Evolutionary conservation across 1,284 basidiomycete genomes (phyloP).

Genomic region (Melampsora americana): DNA sequence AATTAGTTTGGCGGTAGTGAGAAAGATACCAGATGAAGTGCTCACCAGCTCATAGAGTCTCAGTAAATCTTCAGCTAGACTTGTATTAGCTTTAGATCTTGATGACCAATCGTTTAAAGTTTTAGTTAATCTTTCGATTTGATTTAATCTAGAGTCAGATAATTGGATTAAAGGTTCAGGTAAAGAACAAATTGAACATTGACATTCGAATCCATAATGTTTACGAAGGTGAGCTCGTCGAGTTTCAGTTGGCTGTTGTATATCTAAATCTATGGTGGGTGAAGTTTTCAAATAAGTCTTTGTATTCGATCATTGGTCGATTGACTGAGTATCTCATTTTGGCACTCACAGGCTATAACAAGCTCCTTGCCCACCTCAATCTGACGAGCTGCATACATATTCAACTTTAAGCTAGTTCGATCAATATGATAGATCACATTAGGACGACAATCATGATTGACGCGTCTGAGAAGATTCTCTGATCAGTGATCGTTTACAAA

Average conservation of each 20-base stretch:
- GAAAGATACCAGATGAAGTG: not conserved
- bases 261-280: not conserved
- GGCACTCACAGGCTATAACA: not conserved
- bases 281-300: not conserved
- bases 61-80: not conserved
- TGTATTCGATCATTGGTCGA: not conserved
- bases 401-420: not conserved
- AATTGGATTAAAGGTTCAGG: not conserved
- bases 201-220: no score
- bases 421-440: not conserved
- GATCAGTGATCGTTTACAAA: not conserved
- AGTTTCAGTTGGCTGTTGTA: not conserved
- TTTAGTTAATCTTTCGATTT: not conserved
- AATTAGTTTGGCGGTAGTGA: not conserved
- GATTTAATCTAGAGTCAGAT: not conserved
- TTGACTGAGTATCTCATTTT: no score
- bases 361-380: not conserved
- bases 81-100: not conserved
- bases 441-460: not conserved
- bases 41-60: not conserved
- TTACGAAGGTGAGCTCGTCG: not conserved
- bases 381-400: not conserved
- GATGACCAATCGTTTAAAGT: not conserved
- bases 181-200: constrained; percentile 1
- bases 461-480: not conserved